Evolutionary conservation across 2,329 filamentous ascomycete genomes (phyloP), one percentile per base, ranked within the genome.

Genomic region (Paraconiothyrium sp.): DNA sequence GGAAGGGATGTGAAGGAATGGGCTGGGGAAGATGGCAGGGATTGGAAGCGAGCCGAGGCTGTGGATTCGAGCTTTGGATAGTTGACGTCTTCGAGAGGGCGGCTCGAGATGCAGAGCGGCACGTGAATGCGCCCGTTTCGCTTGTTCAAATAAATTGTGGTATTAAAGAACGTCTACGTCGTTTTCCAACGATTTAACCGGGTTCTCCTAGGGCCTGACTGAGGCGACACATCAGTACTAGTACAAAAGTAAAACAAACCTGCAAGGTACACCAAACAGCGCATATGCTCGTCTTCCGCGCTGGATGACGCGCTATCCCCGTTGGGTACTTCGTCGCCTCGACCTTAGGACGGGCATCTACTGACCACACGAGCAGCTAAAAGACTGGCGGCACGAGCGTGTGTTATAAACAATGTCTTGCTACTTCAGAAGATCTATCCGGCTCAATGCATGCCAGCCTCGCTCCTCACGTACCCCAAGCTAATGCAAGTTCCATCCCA

Each of bases 1-100:
- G 46, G 46, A 48, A 32, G 24, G 46, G 30, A 16, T 3, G 46
- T 16, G 11, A 11, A 22, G 13, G 46, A 13, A 30, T 24, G 8
- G 24, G 46, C 46, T 48, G 46, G 46, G 46, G 24, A 48, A 48
- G 13, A 4, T 22, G 20, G 46, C 24, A 14, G 30, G 46, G 41
- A 24, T 48, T 16, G 46, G 22, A 32, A 48, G 46, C 46, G 46
- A 48, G 46, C 46, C 46, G 46, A 48, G 46, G 24, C 30, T 48
- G 46, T 44, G 41, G 41, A 44, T 20, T 37, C 41, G 41, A 44
- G 41, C 41, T 44, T 30, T 30, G 27, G 9, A n/a, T 24, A 16
- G 8, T 48, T 48, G 30, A 48, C 46, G 30, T 48, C 46, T 14
- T 22, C 24, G 20, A 27, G 24, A 48, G 30, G 9, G 13, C 46